Evolutionary conservation across 2,329 filamentous ascomycete species (phyloP).

Genomic region (Hypoxylon rubiginosum): DNA sequence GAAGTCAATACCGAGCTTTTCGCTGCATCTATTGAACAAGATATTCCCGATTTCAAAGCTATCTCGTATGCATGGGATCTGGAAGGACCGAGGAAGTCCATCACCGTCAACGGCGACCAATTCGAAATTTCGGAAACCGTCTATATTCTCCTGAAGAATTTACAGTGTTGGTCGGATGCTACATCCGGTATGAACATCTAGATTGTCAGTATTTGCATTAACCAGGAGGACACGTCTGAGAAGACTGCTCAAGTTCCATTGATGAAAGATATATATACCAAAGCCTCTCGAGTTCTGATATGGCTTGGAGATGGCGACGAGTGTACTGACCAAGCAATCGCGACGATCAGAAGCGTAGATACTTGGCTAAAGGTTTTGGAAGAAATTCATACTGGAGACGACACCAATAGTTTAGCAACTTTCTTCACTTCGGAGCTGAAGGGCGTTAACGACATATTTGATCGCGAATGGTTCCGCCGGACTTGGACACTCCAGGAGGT

Average conservation of each 20-base stretch:
- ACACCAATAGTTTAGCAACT: no score
- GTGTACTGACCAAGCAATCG: neutral
- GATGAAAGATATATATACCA: constrained; percentile 7
- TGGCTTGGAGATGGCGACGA: constrained; percentile 11
- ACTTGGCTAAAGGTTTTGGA: neutral
- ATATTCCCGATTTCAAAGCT: constrained; percentile 3
- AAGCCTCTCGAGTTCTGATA: neutral
- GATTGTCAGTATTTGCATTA: constrained; percentile 12
- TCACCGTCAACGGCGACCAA: neutral
- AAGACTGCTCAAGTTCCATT: constrained; percentile 1
- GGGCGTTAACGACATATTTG: neutral
- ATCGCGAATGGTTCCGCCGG: constrained; percentile 6
- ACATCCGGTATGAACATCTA: neutral
- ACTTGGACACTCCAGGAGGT: constrained; percentile 12
- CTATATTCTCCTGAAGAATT: neutral
- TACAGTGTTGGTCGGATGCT: neutral
- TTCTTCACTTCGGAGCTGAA: no score
- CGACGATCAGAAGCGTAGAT: neutral
- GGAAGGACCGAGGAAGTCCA: neutral
- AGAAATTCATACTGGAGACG: no score
- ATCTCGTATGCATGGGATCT: constrained; percentile 3
- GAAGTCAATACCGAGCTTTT: constrained; percentile 1
- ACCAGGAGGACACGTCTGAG: constrained; percentile 2
- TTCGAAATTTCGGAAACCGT: neutral
- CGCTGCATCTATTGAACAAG: constrained; percentile 1